These are phyloP conservation scores for Camelina laxa DNA, from an alignment of 345 rosid species.

Conservation along the genomic window DNA sequence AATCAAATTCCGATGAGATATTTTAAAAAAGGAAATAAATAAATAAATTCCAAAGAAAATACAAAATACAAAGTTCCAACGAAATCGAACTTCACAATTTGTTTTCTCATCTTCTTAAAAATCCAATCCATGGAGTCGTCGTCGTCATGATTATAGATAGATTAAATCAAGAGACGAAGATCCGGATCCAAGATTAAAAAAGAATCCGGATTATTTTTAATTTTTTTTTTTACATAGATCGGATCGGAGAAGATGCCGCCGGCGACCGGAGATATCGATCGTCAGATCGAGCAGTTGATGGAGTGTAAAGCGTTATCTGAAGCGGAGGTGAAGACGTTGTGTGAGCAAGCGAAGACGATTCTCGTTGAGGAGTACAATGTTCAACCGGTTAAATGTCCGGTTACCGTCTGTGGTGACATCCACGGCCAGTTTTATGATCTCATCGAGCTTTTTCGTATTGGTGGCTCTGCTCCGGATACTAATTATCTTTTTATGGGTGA, in stretches of 20 bases:
- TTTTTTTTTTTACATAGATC: slow-evolving; percentile 24
- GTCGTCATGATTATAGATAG: slow-evolving; percentile 42
- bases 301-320: slow-evolving; percentile 89
- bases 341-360: slow-evolving; percentile 92
- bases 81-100: slow-evolving; percentile 22
- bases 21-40: not conserved
- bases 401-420: slow-evolving; percentile 94
- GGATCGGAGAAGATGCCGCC: slow-evolving; percentile 51
- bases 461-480: slow-evolving; percentile 90
- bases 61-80: slow-evolving; percentile 36
- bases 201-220: slow-evolving; percentile 5
- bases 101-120: not conserved
- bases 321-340: slow-evolving; percentile 83
- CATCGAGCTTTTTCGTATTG: slow-evolving; percentile 85
- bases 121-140: slow-evolving; percentile 10
- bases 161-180: slow-evolving; percentile 16
- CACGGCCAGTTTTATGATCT: slow-evolving; percentile 97
- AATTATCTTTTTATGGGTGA: slow-evolving; percentile 98
- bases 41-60: slow-evolving; percentile 12
- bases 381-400: slow-evolving; percentile 98
- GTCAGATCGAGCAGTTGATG: slow-evolving; percentile 94
- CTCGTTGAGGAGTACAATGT: slow-evolving; percentile 99
- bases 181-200: slow-evolving; percentile 22
- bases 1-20: slow-evolving; percentile 4
- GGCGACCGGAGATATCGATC: slow-evolving; percentile 89